A percentile compares a stretch with the other conserved stretches of the same genome.
Evolutionary conservation across 345 rosid species (phyloP).

Genomic region (rapeseed (Brassica napus)): DNA sequence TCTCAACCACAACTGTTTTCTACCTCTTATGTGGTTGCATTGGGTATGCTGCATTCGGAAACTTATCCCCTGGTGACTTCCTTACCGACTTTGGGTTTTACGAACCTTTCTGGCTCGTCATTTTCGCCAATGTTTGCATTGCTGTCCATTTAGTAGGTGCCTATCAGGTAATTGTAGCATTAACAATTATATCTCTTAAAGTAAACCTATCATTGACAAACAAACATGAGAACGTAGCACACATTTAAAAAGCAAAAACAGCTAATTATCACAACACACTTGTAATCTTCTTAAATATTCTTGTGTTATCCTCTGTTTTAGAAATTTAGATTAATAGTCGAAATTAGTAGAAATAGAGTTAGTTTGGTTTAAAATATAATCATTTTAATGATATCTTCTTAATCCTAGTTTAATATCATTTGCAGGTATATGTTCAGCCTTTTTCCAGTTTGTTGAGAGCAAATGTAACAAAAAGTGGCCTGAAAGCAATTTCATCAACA

Average conservation of each 20-base stretch:
- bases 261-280: too few species aligned
- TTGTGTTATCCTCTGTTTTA: not conserved
- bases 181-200: not conserved
- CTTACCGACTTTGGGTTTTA: constrained; percentile 89
- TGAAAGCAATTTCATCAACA: constrained; percentile 54
- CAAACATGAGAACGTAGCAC: not conserved
- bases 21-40: constrained; percentile 70
- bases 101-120: constrained; percentile 83
- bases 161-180: constrained; percentile 59
- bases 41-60: constrained; percentile 91
- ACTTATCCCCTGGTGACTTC: constrained; percentile 78
- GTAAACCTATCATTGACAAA: not conserved
- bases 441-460: constrained; percentile 59
- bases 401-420: not conserved
- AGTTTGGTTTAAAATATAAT: not conserved
- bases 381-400: not conserved
- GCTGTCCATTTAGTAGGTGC: constrained; percentile 81
- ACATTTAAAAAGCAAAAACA: too few species aligned
- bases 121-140: constrained; percentile 74
- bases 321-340: not conserved
- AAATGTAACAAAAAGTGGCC: constrained; percentile 56
- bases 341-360: not conserved
- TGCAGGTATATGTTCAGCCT: constrained; percentile 77
- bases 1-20: constrained; percentile 65
- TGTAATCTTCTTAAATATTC: too few species aligned